Base-by-base conservation (phyloP, 768 basidiomycete species). In the Auricularia sp. region DNA sequence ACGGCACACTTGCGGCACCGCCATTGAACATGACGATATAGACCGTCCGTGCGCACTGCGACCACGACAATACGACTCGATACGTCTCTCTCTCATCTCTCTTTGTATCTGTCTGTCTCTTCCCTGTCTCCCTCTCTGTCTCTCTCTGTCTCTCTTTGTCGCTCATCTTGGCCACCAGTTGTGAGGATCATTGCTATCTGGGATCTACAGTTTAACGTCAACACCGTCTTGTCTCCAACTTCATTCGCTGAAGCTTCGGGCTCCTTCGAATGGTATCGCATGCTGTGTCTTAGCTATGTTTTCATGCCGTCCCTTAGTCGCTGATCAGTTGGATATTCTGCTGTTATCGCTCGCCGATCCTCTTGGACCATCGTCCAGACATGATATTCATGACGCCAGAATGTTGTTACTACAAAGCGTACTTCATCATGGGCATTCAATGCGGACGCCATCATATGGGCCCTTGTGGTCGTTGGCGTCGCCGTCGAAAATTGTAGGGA, bases 391-490 rank as follows among this genome's bases (percentile, higher is more conserved):
- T 51, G 14, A 51, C 14, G 47, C 47, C 18, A 8, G 47, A 18
- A 51, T 51, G 21, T 45, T 10, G 44, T 51, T 21, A 21, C 21
- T 21, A 51, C 47, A 51, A 10, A 51, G 47, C 21, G 39, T 42
- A 14, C 39, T 42, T 8, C 8, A 42, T 51, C 47, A 16, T 51
- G 5, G 5, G 47, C 47, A 51, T 18, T 67, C 70, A 37, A 70
- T 66, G 10, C 10, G 39, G 59, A 69, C 67, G 42, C 67, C 70
- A 44, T 71, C 69, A 47, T 73, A 74, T 18, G 73, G 73, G 1
- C 73, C 73, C 35, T 67, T 62, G 59, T 74, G 73, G 61, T 74
- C 66, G 18, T 45, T 47, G 56, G 66, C 64, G 18, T 69, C 63
- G 1, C 65, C 67, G 14, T 11, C 35, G 21, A 72, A 65, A n/a